These are phyloP conservation scores for Hypoxylon sp. DNA, from an alignment of 2,329 filamentous ascomycete species.

Conservation along the genomic window DNA sequence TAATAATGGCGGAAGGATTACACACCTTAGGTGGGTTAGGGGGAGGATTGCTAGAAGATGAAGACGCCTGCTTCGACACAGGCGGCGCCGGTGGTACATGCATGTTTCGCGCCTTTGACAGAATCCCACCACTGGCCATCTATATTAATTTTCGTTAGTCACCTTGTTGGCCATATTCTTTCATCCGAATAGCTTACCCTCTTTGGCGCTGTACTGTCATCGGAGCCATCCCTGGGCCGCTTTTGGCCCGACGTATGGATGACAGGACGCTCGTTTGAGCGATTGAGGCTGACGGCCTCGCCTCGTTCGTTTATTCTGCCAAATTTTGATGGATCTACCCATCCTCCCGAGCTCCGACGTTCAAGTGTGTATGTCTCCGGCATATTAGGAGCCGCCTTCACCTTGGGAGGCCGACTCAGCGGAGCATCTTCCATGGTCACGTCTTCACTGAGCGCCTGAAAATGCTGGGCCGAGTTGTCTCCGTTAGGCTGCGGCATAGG, in stretches of 20 bases:
- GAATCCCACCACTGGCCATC: constrained; percentile 31
- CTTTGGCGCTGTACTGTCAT: constrained; percentile 39
- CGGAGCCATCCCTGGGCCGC: constrained; percentile 38
- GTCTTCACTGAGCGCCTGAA: constrained; percentile 30
- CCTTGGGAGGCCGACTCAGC: constrained; percentile 22
- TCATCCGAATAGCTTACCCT: constrained; percentile 34
- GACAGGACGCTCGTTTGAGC: constrained; percentile 41
- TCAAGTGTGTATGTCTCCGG: constrained; percentile 43
- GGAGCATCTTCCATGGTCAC: constrained; percentile 44
- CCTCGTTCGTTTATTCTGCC: constrained; percentile 45
- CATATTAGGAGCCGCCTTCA: constrained; percentile 37
- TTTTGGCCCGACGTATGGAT: constrained; percentile 45
- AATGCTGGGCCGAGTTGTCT: background rate
- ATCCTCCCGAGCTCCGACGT: constrained; percentile 21
- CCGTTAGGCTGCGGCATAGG: constrained; percentile 1
- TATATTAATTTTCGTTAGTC: too few relatives aligned
- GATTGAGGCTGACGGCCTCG: constrained; percentile 35
- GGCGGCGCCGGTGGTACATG: constrained; percentile 37
- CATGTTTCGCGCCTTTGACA: constrained; percentile 12
- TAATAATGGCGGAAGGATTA: background rate
- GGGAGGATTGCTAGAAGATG: constrained; percentile 20
- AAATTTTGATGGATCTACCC: constrained; percentile 26
- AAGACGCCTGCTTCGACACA: constrained; percentile 13
- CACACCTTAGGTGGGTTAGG: constrained; percentile 38
- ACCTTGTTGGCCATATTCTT: too few relatives aligned